Percentiles rank a stretch among this genome's conserved stretches.
phyloP scores from a whole-genome alignment of 73 alveolate genomes.

The Paramecium biaurelia region DNA sequence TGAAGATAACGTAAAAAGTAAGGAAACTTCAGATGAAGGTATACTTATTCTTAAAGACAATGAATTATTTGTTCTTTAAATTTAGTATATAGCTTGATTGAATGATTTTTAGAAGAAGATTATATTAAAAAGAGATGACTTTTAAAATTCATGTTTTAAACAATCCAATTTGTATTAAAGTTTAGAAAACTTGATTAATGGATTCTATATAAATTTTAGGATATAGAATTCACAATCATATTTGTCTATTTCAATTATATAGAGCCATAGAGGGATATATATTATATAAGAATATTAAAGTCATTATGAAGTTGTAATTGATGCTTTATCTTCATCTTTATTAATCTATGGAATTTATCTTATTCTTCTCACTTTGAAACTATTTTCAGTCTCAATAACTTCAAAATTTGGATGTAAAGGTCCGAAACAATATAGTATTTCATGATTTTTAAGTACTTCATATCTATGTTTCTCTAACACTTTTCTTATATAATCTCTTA shows the following conservation, averaged over 20 bases:
- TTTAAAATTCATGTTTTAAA: not conserved
- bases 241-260: not conserved
- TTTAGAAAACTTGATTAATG: too few relatives aligned
- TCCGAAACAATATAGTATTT: not conserved
- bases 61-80: not conserved
- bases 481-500: not conserved
- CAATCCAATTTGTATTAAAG: too few relatives aligned
- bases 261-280: not conserved
- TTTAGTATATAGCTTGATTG: not conserved
- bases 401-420: not conserved
- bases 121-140: not conserved
- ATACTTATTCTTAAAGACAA: not conserved
- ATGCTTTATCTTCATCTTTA: not conserved
- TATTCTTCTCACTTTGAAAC: not conserved
- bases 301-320: not conserved
- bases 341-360: not conserved
- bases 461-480: not conserved
- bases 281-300: not conserved
- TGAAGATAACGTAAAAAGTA: not conserved
- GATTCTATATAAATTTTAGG: too few relatives aligned
- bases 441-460: not conserved
- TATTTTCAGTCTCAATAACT: not conserved
- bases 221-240: not conserved
- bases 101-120: not conserved
- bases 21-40: slow-evolving; percentile 4